A percentile compares a stretch with the other conserved stretches of the same genome.
These are phyloP conservation scores for Trichophyton mentagrophytes DNA, from an alignment of 2,329 filamentous ascomycete species.

Conservation along the genomic window DNA sequence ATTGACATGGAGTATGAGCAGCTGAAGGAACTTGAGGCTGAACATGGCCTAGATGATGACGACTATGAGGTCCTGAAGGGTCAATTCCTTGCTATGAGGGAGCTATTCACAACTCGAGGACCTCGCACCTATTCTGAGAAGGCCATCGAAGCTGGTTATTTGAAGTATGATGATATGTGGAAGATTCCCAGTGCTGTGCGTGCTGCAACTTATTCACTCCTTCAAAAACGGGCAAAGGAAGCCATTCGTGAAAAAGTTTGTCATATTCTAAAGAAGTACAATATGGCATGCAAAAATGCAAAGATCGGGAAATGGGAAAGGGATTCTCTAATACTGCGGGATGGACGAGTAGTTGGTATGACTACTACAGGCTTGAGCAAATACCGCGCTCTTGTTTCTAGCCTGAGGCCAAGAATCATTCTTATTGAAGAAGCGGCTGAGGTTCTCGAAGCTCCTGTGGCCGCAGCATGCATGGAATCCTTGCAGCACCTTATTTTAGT, in stretches of 20 bases:
- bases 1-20: constrained; percentile 49
- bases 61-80: constrained; percentile 43
- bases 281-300: constrained; percentile 38
- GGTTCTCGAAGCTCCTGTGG: constrained; percentile 47
- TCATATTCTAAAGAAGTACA: constrained; percentile 39
- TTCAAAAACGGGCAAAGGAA: constrained; percentile 45
- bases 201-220: constrained; percentile 52
- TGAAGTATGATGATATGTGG: constrained; percentile 45
- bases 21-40: constrained; percentile 48
- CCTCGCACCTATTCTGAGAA: constrained; percentile 18
- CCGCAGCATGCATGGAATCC: constrained; percentile 47
- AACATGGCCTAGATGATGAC: constrained; percentile 41
- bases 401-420: constrained; percentile 53
- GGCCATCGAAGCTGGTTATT: constrained; percentile 23
- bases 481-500: constrained; percentile 56
- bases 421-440: constrained; percentile 74
- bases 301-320: constrained; percentile 48
- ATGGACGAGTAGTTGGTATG: constrained; percentile 49
- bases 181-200: constrained; percentile 44
- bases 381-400: constrained; percentile 57
- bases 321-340: constrained; percentile 48
- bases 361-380: constrained; percentile 75
- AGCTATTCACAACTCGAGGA: constrained; percentile 25
- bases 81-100: constrained; percentile 30
- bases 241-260: constrained; percentile 38